phyloP scores from a whole-genome alignment of 2,329 filamentous ascomycete genomes.

The Colletotrichum spaethianum region DNA sequence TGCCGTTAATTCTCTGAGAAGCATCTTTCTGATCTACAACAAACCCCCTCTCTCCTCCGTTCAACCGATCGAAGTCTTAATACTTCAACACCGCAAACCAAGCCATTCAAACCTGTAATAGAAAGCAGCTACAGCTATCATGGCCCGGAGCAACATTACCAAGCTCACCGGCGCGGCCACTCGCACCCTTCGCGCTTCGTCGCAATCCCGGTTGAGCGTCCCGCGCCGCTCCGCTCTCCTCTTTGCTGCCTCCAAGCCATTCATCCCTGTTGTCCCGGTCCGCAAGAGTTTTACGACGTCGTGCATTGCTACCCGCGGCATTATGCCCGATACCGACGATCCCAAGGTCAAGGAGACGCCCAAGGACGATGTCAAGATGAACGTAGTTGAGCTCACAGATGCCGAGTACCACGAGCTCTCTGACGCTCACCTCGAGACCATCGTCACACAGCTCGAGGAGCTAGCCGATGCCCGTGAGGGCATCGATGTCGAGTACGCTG shows the following conservation, averaged over 20 bases:
- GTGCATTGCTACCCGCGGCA: slow-evolving; percentile 58
- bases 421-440: slow-evolving; percentile 78
- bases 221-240: slow-evolving; percentile 26
- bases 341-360: slow-evolving; percentile 61
- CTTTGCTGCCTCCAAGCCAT: slow-evolving; percentile 29
- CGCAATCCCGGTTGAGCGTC: slow-evolving; percentile 42
- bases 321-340: slow-evolving; percentile 72
- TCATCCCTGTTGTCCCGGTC: slow-evolving; percentile 41
- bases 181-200: slow-evolving; percentile 50
- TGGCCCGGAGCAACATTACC: slow-evolving; percentile 51
- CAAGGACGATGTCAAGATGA: slow-evolving; percentile 56
- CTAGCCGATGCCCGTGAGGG: slow-evolving; percentile 81
- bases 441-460: slow-evolving; percentile 76
- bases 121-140: slow-evolving; percentile 38
- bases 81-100: background rate
- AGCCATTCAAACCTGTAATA: background rate
- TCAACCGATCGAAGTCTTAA: background rate
- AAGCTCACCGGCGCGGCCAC: slow-evolving; percentile 56
- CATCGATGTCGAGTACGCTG: slow-evolving; percentile 90
- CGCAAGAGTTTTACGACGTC: slow-evolving; percentile 51
- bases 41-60: background rate
- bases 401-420: slow-evolving; percentile 83
- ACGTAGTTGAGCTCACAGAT: slow-evolving; percentile 75
- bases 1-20: background rate
- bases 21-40: slow-evolving; percentile 6